phyloP scores from a whole-genome alignment of 192 early-diverging fungal genomes.

The Podochytrium sp. region DNA sequence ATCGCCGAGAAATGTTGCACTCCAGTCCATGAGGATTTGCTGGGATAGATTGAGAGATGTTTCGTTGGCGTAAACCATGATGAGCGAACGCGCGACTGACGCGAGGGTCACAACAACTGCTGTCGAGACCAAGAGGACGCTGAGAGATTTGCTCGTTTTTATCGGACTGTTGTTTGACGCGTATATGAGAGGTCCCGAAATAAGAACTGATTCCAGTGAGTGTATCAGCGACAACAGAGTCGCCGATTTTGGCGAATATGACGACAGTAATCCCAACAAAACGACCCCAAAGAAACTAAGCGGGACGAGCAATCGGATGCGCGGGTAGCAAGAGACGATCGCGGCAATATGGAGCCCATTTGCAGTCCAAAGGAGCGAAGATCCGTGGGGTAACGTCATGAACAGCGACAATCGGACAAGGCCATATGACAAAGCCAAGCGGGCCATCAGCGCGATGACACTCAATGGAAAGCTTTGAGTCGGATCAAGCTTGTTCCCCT shows the following conservation, averaged over 20 bases:
- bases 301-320: neutral
- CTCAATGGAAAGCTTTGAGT: too few relatives aligned
- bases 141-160: neutral
- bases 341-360: constrained; percentile 10
- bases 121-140: neutral
- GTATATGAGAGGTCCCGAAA: neutral
- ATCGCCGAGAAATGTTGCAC: constrained; percentile 2
- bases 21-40: constrained; percentile 15
- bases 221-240: constrained; percentile 12
- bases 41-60: neutral
- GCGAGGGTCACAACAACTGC: neutral
- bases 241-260: neutral
- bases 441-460: neutral
- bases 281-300: neutral
- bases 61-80: neutral
- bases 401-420: neutral
- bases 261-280: constrained; percentile 12
- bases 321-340: neutral
- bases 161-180: neutral
- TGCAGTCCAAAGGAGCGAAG: neutral
- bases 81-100: neutral
- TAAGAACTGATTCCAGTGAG: neutral
- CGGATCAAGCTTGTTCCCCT: too few relatives aligned
- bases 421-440: constrained; percentile 5
- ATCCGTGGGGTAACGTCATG: neutral